Evolutionary conservation across 2,329 filamentous ascomycete species (phyloP).

Genomic region (Polytolypa hystricis): DNA sequence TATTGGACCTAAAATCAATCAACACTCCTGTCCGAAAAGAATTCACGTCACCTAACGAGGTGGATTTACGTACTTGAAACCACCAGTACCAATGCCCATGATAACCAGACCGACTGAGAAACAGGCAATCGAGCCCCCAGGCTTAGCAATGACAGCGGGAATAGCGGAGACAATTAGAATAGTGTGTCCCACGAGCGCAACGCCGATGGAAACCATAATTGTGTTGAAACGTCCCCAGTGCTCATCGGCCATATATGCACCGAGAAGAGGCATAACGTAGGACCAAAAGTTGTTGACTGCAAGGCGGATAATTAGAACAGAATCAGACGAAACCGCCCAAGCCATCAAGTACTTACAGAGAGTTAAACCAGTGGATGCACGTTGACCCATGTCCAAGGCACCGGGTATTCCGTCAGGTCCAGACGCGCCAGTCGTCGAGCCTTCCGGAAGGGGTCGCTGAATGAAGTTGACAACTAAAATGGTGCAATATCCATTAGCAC

Average conservation of each 20-base stretch:
- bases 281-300: conserved; percentile 51
- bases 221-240: conserved; percentile 60
- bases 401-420: conserved; percentile 38
- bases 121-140: conserved; percentile 48
- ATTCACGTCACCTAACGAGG: neutral
- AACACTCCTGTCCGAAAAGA: neutral
- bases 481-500: neutral
- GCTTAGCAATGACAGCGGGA: conserved; percentile 49
- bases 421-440: conserved; percentile 45
- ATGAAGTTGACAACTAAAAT: conserved; percentile 51
- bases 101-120: conserved; percentile 56
- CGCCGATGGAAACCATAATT: conserved; percentile 53
- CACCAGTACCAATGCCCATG: conserved; percentile 64
- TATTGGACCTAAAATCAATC: conserved; percentile 53
- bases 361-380: conserved; percentile 41
- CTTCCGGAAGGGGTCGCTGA: conserved; percentile 42
- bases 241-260: conserved; percentile 54
- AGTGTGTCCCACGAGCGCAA: conserved; percentile 55
- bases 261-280: conserved; percentile 48
- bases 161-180: conserved; percentile 56
- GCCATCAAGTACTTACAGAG: conserved; percentile 27
- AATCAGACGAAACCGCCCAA: neutral
- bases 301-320: conserved; percentile 2
- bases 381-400: conserved; percentile 49
- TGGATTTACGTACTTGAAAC: conserved; percentile 50